These are phyloP conservation scores for Agrostemma githago DNA, from an alignment of 148 eudicot species.

Conservation along the genomic window DNA sequence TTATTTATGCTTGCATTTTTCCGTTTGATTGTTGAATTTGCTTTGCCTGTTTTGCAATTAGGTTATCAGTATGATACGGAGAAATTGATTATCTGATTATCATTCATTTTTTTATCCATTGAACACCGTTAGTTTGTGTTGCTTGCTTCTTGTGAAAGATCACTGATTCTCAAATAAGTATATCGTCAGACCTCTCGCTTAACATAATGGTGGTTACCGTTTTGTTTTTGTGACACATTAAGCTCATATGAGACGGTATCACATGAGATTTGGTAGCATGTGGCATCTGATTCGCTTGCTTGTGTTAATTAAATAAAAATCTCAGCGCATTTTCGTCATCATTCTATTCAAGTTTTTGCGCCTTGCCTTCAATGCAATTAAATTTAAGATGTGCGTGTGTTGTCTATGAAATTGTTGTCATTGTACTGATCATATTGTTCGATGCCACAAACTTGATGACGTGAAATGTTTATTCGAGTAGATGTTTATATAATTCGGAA, in stretches of 20 bases:
- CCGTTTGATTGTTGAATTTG: neutral
- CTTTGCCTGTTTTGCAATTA: neutral
- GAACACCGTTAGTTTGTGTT: neutral
- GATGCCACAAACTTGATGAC: neutral
- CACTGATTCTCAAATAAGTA: too few relatives aligned
- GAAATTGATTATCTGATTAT: neutral
- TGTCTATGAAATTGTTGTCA: neutral
- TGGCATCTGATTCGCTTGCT: neutral
- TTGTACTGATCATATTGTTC: neutral
- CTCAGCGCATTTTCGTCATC: neutral
- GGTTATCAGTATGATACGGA: neutral
- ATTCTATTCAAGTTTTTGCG: too few relatives aligned
- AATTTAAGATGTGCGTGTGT: neutral
- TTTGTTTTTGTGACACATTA: too few relatives aligned
- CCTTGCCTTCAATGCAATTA: neutral
- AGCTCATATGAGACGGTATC: too few relatives aligned
- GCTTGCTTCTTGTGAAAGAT: neutral
- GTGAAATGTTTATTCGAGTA: neutral
- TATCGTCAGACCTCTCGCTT: too few relatives aligned
- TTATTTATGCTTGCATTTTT: neutral
- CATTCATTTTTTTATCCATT: neutral
- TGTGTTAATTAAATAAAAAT: neutral
- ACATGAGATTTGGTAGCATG: neutral
- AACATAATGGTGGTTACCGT: too few relatives aligned
- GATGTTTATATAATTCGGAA: neutral